Percentiles rank a stretch among this genome's conserved stretches.
phyloP scores from a whole-genome alignment of 306 rosid species.

The Cucumis melo region DNA sequence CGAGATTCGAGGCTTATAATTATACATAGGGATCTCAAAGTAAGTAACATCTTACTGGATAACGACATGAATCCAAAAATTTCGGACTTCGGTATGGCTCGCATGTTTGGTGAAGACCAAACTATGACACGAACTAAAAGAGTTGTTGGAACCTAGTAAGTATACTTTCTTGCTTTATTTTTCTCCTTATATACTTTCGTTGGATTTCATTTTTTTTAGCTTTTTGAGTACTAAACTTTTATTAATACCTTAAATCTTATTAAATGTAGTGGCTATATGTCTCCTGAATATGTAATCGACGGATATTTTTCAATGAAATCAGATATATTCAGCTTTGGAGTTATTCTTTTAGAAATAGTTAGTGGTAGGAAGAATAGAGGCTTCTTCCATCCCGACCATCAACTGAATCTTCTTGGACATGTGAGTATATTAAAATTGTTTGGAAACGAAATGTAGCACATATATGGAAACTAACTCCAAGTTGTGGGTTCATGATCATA shows the following conservation, averaged over 20 bases:
- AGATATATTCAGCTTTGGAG: conserved; percentile 40
- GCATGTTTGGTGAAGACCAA: conserved; percentile 20
- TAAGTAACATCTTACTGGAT: conserved; percentile 23
- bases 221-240: too few relatives aligned
- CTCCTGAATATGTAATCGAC: conserved; percentile 19
- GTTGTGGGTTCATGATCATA: not conserved
- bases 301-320: conserved; percentile 24
- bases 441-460: not conserved
- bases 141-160: conserved; percentile 38
- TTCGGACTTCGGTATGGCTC: conserved; percentile 34
- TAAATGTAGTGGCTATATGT: conserved; percentile 21
- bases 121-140: conserved; percentile 16
- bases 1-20: conserved; percentile 45
- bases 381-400: conserved; percentile 10
- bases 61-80: conserved; percentile 26
- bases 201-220: too few relatives aligned
- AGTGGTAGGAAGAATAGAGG: conserved; percentile 28
- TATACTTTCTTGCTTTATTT: not conserved
- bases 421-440: not conserved
- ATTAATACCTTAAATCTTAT: not conserved
- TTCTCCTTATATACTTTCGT: not conserved
- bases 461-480: not conserved
- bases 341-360: conserved; percentile 31
- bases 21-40: conserved; percentile 53
- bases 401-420: conserved; percentile 19